phyloP scores from a whole-genome alignment of 176 grass and related monocot species.

The Pontederia crassipes region DNA sequence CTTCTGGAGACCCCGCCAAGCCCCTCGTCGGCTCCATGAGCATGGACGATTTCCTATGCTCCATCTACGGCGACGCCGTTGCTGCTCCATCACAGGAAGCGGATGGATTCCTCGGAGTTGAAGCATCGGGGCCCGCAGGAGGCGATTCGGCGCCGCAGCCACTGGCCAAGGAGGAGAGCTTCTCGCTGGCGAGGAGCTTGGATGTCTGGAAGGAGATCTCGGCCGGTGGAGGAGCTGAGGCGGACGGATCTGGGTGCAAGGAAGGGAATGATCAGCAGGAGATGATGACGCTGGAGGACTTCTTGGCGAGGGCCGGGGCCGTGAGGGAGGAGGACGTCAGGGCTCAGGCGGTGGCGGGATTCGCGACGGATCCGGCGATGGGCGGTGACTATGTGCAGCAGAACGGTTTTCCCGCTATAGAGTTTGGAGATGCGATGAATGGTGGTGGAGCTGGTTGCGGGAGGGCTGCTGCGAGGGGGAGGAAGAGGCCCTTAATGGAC shows the following conservation, averaged over 20 bases:
- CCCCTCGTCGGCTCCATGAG: background rate
- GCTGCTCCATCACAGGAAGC: background rate
- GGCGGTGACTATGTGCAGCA: background rate
- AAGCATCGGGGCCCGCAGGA: background rate
- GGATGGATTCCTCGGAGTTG: background rate
- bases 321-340: conserved; percentile 13
- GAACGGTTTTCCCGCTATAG: conserved; percentile 3
- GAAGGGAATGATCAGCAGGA: background rate
- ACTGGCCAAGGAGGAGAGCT: background rate
- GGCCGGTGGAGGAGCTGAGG: conserved; percentile 1
- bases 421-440: conserved; percentile 13
- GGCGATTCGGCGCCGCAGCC: too few species aligned
- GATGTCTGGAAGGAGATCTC: conserved; percentile 30
- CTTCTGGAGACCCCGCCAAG: background rate
- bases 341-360: background rate
- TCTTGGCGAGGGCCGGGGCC: background rate
- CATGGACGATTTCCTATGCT: conserved; percentile 7
- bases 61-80: background rate
- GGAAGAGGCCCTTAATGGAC: conserved; percentile 72
- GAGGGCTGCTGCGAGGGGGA: conserved; percentile 28
- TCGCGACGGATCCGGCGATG: conserved; percentile 1
- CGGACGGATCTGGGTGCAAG: background rate
- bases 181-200: background rate
- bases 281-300: conserved; percentile 25
- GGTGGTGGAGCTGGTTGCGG: conserved; percentile 5